These are phyloP conservation scores for Somion occarium DNA, from an alignment of 1,284 basidiomycete species.

Conservation along the genomic window DNA sequence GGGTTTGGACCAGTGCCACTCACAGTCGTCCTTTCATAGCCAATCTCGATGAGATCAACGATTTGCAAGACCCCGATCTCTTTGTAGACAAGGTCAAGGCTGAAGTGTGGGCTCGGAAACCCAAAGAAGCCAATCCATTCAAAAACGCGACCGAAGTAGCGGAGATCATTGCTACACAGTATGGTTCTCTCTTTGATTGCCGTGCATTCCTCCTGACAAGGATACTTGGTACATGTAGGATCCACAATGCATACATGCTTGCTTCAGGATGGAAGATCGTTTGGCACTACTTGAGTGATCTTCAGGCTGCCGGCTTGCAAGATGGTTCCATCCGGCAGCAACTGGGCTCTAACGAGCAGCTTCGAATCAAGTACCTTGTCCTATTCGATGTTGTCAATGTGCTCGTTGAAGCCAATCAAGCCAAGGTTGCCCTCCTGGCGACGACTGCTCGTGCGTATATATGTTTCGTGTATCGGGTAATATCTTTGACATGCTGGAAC, in stretches of 20 bases:
- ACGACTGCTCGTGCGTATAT: constrained; percentile 53
- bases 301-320: constrained; percentile 47
- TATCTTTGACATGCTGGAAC: constrained; percentile 10
- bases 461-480: constrained; percentile 3
- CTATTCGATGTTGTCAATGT: constrained; percentile 56
- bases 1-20: background rate
- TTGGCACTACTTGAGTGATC: constrained; percentile 44
- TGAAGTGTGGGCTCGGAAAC: constrained; percentile 49
- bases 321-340: constrained; percentile 48
- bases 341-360: constrained; percentile 41
- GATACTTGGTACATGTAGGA: too few species aligned
- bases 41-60: constrained; percentile 61
- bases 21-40: too few species aligned
- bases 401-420: constrained; percentile 55
- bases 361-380: constrained; percentile 57
- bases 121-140: constrained; percentile 28
- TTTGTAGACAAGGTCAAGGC: constrained; percentile 50
- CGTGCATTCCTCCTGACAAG: too few species aligned
- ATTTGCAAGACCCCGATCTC: constrained; percentile 55
- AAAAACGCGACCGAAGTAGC: constrained; percentile 47
- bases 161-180: constrained; percentile 56
- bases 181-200: too few species aligned
- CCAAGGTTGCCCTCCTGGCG: constrained; percentile 58
- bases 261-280: constrained; percentile 73
- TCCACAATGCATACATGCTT: constrained; percentile 75